Conservation (phyloP, 2,329 filamentous ascomycete genomes). For the Orbilia blumenaviensis region DNA sequence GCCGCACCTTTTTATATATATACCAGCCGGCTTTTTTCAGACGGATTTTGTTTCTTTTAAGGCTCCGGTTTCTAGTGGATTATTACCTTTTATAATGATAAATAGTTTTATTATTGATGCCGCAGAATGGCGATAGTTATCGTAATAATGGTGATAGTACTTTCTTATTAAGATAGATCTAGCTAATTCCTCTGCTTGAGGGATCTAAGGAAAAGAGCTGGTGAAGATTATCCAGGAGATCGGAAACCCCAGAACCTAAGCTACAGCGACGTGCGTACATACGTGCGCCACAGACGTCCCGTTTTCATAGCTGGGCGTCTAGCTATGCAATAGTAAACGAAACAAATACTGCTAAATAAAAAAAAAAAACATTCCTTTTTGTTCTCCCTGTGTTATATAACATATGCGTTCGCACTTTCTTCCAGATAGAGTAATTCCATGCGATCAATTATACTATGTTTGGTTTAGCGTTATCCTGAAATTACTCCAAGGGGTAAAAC, state of each 20-base stretch:
- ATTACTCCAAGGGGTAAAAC: constrained; percentile 3
- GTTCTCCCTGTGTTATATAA: not conserved
- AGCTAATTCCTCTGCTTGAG: too few relatives aligned
- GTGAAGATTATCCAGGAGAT: too few relatives aligned
- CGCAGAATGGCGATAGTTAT: too few relatives aligned
- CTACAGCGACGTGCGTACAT: too few relatives aligned
- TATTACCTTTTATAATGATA: not conserved
- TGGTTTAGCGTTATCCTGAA: too few relatives aligned
- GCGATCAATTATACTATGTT: not conserved
- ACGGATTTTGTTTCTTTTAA: not conserved
- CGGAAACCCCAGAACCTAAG: too few relatives aligned
- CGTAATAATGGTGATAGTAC: too few relatives aligned
- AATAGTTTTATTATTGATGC: too few relatives aligned
- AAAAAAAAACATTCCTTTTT: not conserved
- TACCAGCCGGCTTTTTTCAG: not conserved
- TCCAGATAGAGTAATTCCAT: constrained; percentile 10
- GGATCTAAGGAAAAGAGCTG: too few relatives aligned
- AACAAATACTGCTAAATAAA: too few relatives aligned
- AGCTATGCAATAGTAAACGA: constrained; percentile 17
- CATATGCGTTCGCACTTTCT: not conserved
- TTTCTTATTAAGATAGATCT: too few relatives aligned
- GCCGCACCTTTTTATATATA: not conserved
- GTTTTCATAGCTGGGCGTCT: not conserved
- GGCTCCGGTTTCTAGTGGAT: not conserved
- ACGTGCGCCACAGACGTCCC: too few relatives aligned